phyloP scores from a whole-genome alignment of 306 rosid species.

The Castanospermum australe region DNA sequence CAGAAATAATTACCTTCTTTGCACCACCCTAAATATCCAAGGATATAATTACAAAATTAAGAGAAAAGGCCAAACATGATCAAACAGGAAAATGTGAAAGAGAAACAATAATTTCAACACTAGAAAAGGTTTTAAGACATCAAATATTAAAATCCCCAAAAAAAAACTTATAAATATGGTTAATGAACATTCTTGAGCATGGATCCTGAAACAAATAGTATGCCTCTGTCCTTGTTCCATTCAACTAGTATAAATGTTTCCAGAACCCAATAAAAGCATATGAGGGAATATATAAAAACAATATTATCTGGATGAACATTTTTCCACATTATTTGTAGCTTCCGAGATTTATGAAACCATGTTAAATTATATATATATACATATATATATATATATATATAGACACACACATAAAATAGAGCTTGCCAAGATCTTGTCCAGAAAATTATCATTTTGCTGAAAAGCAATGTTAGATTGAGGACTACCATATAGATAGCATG shows the following conservation, averaged over 20 bases:
- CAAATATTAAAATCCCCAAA: neutral
- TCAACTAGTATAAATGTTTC: neutral
- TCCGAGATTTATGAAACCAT: neutral
- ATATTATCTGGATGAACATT: neutral
- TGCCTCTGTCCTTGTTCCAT: neutral
- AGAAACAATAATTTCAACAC: neutral
- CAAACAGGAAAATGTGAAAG: neutral
- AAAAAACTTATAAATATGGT: neutral
- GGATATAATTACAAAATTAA: neutral
- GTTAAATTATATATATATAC: too few species aligned
- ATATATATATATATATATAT: too few species aligned
- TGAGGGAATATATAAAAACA: neutral
- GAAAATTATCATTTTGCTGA: too few species aligned
- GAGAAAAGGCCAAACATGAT: neutral
- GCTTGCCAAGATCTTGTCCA: neutral
- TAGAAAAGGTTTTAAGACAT: neutral
- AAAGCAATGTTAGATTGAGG: too few species aligned
- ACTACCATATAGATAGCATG: too few species aligned
- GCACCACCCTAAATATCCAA: slow-evolving; percentile 54
- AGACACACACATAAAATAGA: too few species aligned
- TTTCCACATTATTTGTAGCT: neutral
- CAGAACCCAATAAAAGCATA: neutral
- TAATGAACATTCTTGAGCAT: neutral
- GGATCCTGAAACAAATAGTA: neutral
- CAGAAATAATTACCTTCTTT: slow-evolving; percentile 68